Evolutionary conservation across 495 filamentous ascomycete genomes (phyloP).

Genomic region (Bryoglossum gracile): DNA sequence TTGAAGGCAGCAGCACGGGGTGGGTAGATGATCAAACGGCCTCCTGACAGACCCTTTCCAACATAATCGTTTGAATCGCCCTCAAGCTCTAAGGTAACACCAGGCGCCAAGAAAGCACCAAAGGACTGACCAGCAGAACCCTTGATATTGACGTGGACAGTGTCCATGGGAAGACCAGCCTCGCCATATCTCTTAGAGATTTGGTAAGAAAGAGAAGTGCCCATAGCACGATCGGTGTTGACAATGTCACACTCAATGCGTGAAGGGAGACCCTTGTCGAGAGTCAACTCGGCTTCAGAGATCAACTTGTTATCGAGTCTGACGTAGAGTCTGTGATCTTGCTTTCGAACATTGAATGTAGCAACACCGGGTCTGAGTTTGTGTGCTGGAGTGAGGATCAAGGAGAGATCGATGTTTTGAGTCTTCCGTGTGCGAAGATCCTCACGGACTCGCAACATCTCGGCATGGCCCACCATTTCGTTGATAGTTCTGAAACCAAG

Average conservation of each 20-base stretch:
- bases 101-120: constrained; percentile 89
- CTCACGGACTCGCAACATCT: constrained; percentile 79
- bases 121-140: constrained; percentile 99
- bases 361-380: constrained; percentile 93
- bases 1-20: constrained; percentile 91
- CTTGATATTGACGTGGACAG: constrained; percentile 95
- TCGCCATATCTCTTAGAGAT: constrained; percentile 92
- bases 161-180: constrained; percentile 84
- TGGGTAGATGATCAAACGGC: constrained; percentile 92
- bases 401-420: constrained; percentile 85
- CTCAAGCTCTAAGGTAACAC: constrained; percentile 94
- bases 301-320: constrained; percentile 98
- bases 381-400: constrained; percentile 94
- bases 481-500: constrained; percentile 93
- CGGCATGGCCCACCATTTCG: constrained; percentile 95
- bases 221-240: constrained; percentile 94
- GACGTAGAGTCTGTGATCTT: constrained; percentile 89
- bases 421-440: constrained; percentile 87
- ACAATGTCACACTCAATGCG: constrained; percentile 97
- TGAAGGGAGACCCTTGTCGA: constrained; percentile 92
- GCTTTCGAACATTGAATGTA: constrained; percentile 98
- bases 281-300: constrained; percentile 89
- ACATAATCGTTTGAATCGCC: constrained; percentile 98
- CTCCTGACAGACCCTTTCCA: constrained; percentile 94
- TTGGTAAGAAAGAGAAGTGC: constrained; percentile 93